These are phyloP conservation scores for Alternaria sp. DNA, from an alignment of 2,329 filamentous ascomycete genomes.

Conservation along the genomic window DNA sequence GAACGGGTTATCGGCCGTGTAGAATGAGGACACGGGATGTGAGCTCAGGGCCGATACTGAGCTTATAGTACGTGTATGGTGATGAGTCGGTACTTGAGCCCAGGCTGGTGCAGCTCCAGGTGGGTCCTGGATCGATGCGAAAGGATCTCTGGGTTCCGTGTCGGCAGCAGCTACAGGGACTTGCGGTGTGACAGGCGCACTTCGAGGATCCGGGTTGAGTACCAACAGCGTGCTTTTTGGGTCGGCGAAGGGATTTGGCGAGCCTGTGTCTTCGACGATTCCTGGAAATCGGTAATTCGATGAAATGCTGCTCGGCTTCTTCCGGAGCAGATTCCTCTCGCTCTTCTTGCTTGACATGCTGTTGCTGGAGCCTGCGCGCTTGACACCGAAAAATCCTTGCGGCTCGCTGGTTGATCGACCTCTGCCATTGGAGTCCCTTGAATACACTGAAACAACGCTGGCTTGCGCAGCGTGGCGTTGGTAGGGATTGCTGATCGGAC, in stretches of 20 bases:
- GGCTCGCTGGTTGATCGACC: conserved; percentile 39
- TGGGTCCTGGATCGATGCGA: conserved; percentile 38
- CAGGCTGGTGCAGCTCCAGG: conserved; percentile 35
- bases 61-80: conserved; percentile 40
- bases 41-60: conserved; percentile 38
- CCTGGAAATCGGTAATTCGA: conserved; percentile 36
- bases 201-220: conserved; percentile 33
- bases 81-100: conserved; percentile 21
- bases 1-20: conserved; percentile 32
- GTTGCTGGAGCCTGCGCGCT: conserved; percentile 32
- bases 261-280: conserved; percentile 33
- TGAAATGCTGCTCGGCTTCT: conserved; percentile 39
- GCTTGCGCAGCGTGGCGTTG: conserved; percentile 36
- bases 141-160: conserved; percentile 33
- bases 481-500: conserved; percentile 36
- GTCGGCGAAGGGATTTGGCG: conserved; percentile 40
- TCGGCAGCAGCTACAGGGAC: conserved; percentile 31
- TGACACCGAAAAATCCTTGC: conserved; percentile 28
- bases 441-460: conserved; percentile 44
- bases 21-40: conserved; percentile 38
- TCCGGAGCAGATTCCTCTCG: conserved; percentile 36
- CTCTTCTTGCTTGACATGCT: conserved; percentile 43
- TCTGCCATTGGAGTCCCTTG: conserved; percentile 30
- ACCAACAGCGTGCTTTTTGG: conserved; percentile 27
- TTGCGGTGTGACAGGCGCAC: conserved; percentile 33